phyloP scores from a whole-genome alignment of 2,329 filamentous ascomycete genomes.

The Paraphoma sp. region DNA sequence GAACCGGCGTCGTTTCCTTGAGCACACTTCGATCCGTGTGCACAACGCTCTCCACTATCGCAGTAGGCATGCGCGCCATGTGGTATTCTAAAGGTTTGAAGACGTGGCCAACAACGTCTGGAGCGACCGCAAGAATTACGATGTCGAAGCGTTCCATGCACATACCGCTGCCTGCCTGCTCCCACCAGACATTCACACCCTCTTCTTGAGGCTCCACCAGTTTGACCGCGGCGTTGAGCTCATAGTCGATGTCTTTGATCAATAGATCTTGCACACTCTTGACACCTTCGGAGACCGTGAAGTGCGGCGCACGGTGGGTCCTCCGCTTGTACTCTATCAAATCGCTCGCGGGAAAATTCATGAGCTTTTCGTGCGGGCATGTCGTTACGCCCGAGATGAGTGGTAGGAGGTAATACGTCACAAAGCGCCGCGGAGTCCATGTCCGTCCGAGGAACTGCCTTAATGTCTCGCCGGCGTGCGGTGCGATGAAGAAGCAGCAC shows the following conservation, averaged over 20 bases:
- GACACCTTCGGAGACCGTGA: constrained; percentile 59
- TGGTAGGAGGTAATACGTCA: constrained; percentile 60
- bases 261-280: constrained; percentile 58
- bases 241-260: constrained; percentile 50
- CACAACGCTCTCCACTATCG: constrained; percentile 57
- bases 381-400: constrained; percentile 63
- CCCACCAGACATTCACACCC: constrained; percentile 48
- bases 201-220: constrained; percentile 39
- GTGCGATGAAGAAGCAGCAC: constrained; percentile 58
- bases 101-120: constrained; percentile 58
- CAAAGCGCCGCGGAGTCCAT: constrained; percentile 56
- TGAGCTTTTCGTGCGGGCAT: constrained; percentile 59
- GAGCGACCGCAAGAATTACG: constrained; percentile 63
- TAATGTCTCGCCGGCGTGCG: constrained; percentile 54
- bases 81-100: constrained; percentile 52
- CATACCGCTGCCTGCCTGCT: constrained; percentile 7
- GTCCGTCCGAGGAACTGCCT: constrained; percentile 60
- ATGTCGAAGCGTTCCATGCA: constrained; percentile 55
- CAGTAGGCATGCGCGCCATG: constrained; percentile 57
- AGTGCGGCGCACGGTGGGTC: constrained; percentile 58
- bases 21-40: constrained; percentile 45
- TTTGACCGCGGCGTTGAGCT: constrained; percentile 50
- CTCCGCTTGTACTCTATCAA: constrained; percentile 58
- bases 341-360: constrained; percentile 62
- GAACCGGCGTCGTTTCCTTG: not conserved